These are phyloP conservation scores for Seminavis robusta DNA, from an alignment of 108 stramenopile species.

Conservation along the genomic window DNA sequence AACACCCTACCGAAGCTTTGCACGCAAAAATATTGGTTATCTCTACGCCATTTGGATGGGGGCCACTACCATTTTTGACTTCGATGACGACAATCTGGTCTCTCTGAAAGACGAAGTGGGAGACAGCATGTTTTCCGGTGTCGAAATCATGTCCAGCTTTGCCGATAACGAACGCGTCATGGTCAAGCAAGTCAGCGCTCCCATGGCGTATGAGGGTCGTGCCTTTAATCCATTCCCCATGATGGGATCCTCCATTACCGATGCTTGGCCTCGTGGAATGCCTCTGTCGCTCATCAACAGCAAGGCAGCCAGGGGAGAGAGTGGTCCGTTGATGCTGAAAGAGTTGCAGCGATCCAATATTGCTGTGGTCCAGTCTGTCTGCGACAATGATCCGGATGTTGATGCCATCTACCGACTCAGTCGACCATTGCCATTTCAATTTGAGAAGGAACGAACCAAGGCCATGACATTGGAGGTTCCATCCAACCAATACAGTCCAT, in stretches of 20 bases:
- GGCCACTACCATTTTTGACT: slow-evolving; percentile 48
- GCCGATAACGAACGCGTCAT: background rate
- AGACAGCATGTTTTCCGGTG: background rate
- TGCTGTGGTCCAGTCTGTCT: slow-evolving; percentile 47
- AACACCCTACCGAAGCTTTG: slow-evolving; percentile 46
- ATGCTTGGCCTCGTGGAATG: slow-evolving; percentile 58
- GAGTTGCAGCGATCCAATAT: background rate
- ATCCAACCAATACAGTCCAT: slow-evolving; percentile 25
- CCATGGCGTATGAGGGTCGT: background rate
- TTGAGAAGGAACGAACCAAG: background rate
- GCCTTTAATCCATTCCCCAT: slow-evolving; percentile 46
- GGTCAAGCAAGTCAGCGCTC: background rate
- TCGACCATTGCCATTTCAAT: slow-evolving; percentile 27
- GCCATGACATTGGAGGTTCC: slow-evolving; percentile 10
- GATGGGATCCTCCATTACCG: slow-evolving; percentile 25
- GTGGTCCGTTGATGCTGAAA: background rate
- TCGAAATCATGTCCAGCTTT: background rate
- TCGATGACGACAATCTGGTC: slow-evolving; percentile 62
- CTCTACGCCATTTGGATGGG: slow-evolving; percentile 49
- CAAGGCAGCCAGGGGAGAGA: slow-evolving; percentile 8
- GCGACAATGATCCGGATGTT: slow-evolving; percentile 55
- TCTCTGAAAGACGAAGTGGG: background rate
- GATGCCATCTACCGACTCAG: slow-evolving; percentile 62
- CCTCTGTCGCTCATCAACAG: slow-evolving; percentile 28
- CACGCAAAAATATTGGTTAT: slow-evolving; percentile 63